These are phyloP conservation scores for Colletotrichum paranaense DNA, from an alignment of 2,329 filamentous ascomycete species.

Conservation along the genomic window DNA sequence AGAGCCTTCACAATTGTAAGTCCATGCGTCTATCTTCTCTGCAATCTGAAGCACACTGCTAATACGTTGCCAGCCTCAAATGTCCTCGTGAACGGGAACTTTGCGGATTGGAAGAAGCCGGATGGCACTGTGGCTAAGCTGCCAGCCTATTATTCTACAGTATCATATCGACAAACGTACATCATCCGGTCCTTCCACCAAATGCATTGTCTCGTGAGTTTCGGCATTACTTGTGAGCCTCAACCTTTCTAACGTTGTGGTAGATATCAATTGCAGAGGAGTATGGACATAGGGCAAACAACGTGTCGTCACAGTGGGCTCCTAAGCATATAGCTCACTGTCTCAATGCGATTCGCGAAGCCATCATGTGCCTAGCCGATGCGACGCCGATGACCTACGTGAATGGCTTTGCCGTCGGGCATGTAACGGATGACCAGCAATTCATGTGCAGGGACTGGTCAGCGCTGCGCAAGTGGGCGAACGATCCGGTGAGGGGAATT, in stretches of 20 bases:
- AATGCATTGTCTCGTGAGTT: slow-evolving; percentile 21
- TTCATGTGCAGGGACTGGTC: slow-evolving; percentile 26
- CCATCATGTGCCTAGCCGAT: slow-evolving; percentile 23
- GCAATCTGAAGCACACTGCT: no score
- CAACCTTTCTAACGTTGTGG: no score
- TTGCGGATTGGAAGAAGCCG: slow-evolving; percentile 20
- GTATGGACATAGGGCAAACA: slow-evolving; percentile 15
- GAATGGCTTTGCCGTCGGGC: slow-evolving; percentile 9
- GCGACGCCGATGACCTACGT: slow-evolving; percentile 26
- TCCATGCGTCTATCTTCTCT: rapidly evolving
- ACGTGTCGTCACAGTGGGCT: slow-evolving; percentile 20
- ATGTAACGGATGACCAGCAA: slow-evolving; percentile 25
- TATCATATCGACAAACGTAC: slow-evolving; percentile 17
- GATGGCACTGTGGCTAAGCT: slow-evolving; percentile 19
- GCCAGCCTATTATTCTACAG: slow-evolving; percentile 21
- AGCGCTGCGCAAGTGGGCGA: slow-evolving; percentile 17
- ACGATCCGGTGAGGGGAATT: slow-evolving; percentile 14
- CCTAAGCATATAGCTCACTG: slow-evolving; percentile 19
- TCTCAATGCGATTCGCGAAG: slow-evolving; percentile 15
- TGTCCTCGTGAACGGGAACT: slow-evolving; percentile 13
- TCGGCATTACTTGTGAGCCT: no score
- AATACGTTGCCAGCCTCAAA: slow-evolving; percentile 2
- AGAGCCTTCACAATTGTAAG: slow-evolving; percentile 20
- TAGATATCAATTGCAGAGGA: slow-evolving; percentile 27
- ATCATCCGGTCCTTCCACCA: slow-evolving; percentile 29